A percentile compares a stretch with the other conserved stretches of the same genome.
Evolutionary conservation across 192 early-diverging fungal species (phyloP).

Genomic region (Coemansia sp.): DNA sequence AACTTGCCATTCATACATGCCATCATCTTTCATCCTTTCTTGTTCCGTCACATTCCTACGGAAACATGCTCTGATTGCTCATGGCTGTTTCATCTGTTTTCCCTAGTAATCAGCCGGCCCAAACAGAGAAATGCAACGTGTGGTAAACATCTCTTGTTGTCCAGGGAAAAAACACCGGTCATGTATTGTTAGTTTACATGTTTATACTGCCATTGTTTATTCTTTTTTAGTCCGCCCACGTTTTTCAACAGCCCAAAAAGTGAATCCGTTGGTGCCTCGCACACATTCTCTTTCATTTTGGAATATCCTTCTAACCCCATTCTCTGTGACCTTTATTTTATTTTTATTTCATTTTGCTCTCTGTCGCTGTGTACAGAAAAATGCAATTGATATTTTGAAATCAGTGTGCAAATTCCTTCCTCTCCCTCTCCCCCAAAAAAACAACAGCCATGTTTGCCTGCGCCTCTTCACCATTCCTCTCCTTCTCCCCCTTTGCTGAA

Average conservation of each 20-base stretch:
- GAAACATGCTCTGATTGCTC: neutral
- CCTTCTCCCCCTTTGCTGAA: neutral
- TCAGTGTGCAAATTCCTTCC: neutral
- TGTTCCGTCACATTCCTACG: too few species aligned
- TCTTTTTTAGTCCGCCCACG: constrained; percentile 5
- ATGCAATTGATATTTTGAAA: neutral
- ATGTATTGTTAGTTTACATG: neutral
- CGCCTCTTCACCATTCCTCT: constrained; percentile 6
- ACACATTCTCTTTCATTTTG: neutral
- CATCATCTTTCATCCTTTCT: too few species aligned
- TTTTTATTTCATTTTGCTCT: too few species aligned
- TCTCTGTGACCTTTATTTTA: neutral
- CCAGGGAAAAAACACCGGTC: neutral
- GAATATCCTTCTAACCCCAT: neutral
- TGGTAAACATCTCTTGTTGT: neutral
- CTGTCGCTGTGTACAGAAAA: too few species aligned
- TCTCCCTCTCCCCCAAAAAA: neutral
- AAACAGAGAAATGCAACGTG: neutral
- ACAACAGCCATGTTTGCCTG: neutral
- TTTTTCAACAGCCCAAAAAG: neutral
- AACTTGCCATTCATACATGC: too few species aligned
- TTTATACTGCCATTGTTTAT: constrained; percentile 4
- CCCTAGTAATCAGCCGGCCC: neutral
- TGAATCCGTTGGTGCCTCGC: neutral
- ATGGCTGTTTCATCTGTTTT: neutral